A percentile compares a stretch with the other conserved stretches of the same genome.
Evolutionary conservation across 176 grass and related monocot genomes (phyloP).

Genomic region (Lolium rigidum): DNA sequence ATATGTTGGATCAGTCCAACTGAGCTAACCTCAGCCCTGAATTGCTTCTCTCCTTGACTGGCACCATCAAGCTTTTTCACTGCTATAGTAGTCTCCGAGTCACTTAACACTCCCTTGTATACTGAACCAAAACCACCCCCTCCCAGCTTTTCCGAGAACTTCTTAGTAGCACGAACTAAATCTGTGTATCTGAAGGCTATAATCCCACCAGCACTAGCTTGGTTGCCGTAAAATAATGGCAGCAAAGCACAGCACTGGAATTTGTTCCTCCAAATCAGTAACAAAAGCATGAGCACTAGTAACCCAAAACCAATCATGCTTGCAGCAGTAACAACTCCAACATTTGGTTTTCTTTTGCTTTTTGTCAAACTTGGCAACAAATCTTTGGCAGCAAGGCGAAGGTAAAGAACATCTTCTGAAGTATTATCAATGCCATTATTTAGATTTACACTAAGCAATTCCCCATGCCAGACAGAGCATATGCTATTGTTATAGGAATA

Average conservation of each 20-base stretch:
- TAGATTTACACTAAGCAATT: neutral
- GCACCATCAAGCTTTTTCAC: neutral
- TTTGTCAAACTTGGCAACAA: neutral
- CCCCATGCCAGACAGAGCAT: neutral
- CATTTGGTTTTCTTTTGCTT: neutral
- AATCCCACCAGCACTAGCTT: neutral
- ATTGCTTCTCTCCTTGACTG: slow-evolving; percentile 17
- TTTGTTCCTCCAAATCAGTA: neutral
- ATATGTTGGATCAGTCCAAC: neutral
- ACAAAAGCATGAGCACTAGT: neutral
- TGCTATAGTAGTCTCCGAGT: neutral
- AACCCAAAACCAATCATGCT: neutral
- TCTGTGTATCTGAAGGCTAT: neutral
- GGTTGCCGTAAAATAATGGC: neutral
- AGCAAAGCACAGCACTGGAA: neutral
- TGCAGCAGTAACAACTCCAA: neutral
- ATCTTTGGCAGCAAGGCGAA: neutral
- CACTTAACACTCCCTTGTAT: neutral
- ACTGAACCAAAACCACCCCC: too few relatives aligned
- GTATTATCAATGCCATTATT: neutral
- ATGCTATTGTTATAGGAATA: slow-evolving; percentile 5
- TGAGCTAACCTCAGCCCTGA: slow-evolving; percentile 9
- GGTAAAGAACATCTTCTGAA: neutral
- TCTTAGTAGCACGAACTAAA: slow-evolving; percentile 3
- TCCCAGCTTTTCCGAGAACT: neutral